Base-by-base conservation (phyloP, 306 rosid species). In the Pachyrhizus erosus region DNA sequence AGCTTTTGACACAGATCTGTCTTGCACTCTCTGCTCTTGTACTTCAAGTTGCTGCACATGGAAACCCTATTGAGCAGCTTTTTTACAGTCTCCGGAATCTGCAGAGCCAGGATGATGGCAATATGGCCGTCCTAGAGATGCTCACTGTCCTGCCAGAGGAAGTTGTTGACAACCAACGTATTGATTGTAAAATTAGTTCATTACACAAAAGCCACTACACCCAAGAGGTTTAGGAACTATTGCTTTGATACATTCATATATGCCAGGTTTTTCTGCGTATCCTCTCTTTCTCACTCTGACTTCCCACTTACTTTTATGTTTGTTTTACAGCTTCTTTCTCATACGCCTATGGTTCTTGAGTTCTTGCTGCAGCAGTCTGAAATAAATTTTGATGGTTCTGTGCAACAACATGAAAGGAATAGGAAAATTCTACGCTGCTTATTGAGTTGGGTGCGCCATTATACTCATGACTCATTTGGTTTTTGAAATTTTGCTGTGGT, bases 1-100 rank as follows among this genome's bases (percentile, higher is more conserved):
- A 94, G 98, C 98, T 95, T 84, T 89, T 95, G 75, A 95, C 98
- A 18, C 98, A 95, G 83, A 95, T 95, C 80, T 95, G 98, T 79
- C 97, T 95, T 77, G 98, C 98, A 29, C 92, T 95, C 72, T 93
- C 98, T 75, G 92, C 98, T 3, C 98, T 95, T 26, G 84, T 93
- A 48, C 94, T 94, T 76, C 93, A 90, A 26, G 92, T 91, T 58
- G 89, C 86, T 71, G 97, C 90, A 73, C 85, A 87, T 84, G 98
- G 97, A 57, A 95, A 95, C 78, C 94, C 98, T 46, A 88, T 95
- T 6, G 97, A 93, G 87, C 93, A 91, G 84, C 98, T 95, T 39
- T 93, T 95, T 87, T 93, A 91, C 89, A 91, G 92, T 87, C 98
- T 95, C 65, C 95, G 77, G 93, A 91, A 86, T 87, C 89, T 92